Conservation (phyloP, 768 basidiomycete genomes). For the Hericium alpestre region DNA sequence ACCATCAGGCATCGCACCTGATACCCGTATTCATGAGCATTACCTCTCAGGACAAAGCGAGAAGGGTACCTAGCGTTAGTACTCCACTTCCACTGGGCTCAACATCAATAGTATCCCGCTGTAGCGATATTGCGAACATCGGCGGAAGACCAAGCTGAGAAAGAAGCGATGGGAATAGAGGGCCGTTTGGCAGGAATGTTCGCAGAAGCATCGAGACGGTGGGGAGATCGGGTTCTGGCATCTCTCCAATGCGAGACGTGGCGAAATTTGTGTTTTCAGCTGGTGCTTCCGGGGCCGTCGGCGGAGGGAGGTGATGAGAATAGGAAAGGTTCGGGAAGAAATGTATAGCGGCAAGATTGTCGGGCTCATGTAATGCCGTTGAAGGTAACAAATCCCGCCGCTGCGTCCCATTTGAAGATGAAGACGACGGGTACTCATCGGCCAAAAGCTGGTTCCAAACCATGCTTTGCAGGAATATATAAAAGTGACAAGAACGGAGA, state of each 20-base stretch:
- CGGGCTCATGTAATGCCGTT: neutral
- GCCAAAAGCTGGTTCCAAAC: conserved; percentile 12
- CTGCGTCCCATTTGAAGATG: no score
- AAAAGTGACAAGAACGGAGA: neutral
- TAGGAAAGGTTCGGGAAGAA: conserved; percentile 9
- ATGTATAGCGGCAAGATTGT: neutral
- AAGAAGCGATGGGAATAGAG: conserved; percentile 24
- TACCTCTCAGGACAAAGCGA: no score
- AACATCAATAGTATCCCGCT: conserved; percentile 58
- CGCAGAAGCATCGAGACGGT: conserved; percentile 14
- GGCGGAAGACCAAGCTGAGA: conserved; percentile 28
- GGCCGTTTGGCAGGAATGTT: conserved; percentile 22
- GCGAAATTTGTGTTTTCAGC: no score
- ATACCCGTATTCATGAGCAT: no score
- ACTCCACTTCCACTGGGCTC: conserved; percentile 52
- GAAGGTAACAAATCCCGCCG: neutral
- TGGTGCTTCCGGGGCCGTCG: neutral
- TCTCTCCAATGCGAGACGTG: no score
- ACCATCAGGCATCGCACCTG: no score
- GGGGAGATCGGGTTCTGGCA: neutral
- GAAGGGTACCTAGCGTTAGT: conserved; percentile 48
- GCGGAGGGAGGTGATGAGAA: neutral
- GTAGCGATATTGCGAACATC: conserved; percentile 41
- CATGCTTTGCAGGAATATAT: conserved; percentile 1
- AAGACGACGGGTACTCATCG: neutral